Base-by-base conservation (phyloP, 805 yeast species). In the Suhomyces xylopsoci region DNA sequence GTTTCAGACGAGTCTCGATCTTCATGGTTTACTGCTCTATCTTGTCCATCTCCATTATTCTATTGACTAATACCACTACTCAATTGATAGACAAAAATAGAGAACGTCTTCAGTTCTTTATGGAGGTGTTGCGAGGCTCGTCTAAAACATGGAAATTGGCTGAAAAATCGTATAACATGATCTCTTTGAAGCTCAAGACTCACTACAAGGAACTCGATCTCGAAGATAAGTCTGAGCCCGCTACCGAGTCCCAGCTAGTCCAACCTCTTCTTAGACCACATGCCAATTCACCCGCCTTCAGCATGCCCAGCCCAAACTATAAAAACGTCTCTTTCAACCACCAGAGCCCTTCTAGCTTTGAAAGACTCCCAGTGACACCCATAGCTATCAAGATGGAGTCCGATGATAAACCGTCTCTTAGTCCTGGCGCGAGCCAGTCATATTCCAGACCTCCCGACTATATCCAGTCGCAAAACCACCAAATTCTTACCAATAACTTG, bases 71-170 rank as follows among this genome's bases (percentile, higher is more conserved):
- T 44, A 63, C 70, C 5, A 58, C 63, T 26, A 61, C 59, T 17
- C 62, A 62, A 49, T 53, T 70, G 40, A 60, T 60, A 9, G 62
- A 65, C 12, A 60, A 62, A 45, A 65, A 65, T 48, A 65, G 65
- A 40, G 54, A 59, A 5, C 60, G 66, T 32, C 65, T 79, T 40
- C 67, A 63, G 25, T 72, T 71, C 53, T 77, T 78, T 54, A 63
- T 79, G 71, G 60, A 58, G 30, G 75, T 77, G 0, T 62, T 79
- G 32, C 62, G 69, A 8, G 71, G 71, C n/a, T 65, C 76, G 51
- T 73, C 81, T 0, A 64, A 66, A 49, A 76, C 81, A 0, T 79
- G 83, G 82, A 72, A 69, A 40, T 61, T 79, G 51, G 78, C 81
- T 2, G 78, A 71, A 49, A 77, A 74, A 51, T 77, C 82, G 1